Conservation (phyloP, 2,329 filamentous ascomycete species). For the Aureobasidium sp. region DNA sequence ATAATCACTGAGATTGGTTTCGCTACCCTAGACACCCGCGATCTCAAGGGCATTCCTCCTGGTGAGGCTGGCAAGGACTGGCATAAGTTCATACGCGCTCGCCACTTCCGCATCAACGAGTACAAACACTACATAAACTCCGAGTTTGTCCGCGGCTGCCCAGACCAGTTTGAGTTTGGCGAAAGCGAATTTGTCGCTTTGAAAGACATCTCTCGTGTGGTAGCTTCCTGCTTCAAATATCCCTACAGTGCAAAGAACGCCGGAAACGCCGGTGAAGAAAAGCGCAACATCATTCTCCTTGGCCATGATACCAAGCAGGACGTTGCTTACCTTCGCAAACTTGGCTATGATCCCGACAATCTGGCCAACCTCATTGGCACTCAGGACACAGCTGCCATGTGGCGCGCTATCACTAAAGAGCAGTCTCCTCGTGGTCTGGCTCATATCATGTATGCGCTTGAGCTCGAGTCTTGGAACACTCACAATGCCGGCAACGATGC, state of each 20-base stretch:
- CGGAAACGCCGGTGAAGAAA: conserved; percentile 3
- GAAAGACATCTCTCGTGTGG: conserved; percentile 36
- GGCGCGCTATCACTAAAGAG: conserved; percentile 54
- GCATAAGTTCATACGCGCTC: conserved; percentile 58
- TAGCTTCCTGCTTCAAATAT: conserved; percentile 51
- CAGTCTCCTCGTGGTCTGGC: conserved; percentile 50
- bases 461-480: conserved; percentile 47
- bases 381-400: conserved; percentile 68
- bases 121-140: conserved; percentile 59
- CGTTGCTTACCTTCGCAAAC: conserved; percentile 55
- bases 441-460: conserved; percentile 56
- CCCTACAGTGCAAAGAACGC: conserved; percentile 33
- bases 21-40: conserved; percentile 66
- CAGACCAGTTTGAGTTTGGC: conserved; percentile 69
- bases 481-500: conserved; percentile 36
- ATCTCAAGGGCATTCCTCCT: conserved; percentile 50
- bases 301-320: conserved; percentile 69
- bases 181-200: conserved; percentile 49
- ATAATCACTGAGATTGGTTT: conserved; percentile 82
- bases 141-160: conserved; percentile 63
- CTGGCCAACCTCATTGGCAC: conserved; percentile 54
- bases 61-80: conserved; percentile 59
- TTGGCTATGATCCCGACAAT: conserved; percentile 57
- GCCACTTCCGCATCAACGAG: conserved; percentile 73
- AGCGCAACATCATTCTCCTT: conserved; percentile 64